Evolutionary conservation across 257 asterid species (phyloP), one percentile per base, ranked within the genome.

Genomic region (Solanum clarkiae): DNA sequence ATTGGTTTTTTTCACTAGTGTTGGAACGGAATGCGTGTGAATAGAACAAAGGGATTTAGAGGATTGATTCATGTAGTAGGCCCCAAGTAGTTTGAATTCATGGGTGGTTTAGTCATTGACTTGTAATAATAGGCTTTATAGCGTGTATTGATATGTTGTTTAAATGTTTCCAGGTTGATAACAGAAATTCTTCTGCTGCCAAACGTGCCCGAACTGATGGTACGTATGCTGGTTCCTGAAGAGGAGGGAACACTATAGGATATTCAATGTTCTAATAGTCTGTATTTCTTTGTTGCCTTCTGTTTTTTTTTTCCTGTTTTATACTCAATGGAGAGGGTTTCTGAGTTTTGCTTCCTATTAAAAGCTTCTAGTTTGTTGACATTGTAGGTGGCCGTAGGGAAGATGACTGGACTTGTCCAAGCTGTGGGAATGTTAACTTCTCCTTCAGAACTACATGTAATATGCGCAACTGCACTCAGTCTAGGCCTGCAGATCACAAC

Each of bases 321-420:
- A 54, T 80, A 42, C 16, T 24, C 36, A 54, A 65, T 80, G 47
- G 45, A 22, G 29, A 84, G 70, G 80, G 65, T 53, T 80, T 89
- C 74, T 59, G 49, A 17, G 16, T n/a, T 79, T 79, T 79, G 44
- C 65, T 29, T 44, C 83, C 65, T 53, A 29, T 29, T 79, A 24
- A 53, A 51, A 79, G 65, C 17, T 79, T 79, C 65, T 79, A 79
- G 45, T 40, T 81, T 88, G 45, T 80, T 86, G 62, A 83, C 24
- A 77, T 72, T 90, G 81, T 85, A 95, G 98, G 98, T 86, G 96
- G 95, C 45, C 97, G 98, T 47, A 93, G 98, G 89, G 98, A 95
- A 91, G 98, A 95, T 92, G 98, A 95, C 84, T 95, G 98, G 98
- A 95, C 98, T 51, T 95, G 98, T 82, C 95, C 97, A 16, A 95